Percentiles rank a stretch among this genome's conserved stretches.
These are phyloP conservation scores for Ophiostoma pallidulum DNA, from an alignment of 2,329 filamentous ascomycete species.

Conservation along the genomic window DNA sequence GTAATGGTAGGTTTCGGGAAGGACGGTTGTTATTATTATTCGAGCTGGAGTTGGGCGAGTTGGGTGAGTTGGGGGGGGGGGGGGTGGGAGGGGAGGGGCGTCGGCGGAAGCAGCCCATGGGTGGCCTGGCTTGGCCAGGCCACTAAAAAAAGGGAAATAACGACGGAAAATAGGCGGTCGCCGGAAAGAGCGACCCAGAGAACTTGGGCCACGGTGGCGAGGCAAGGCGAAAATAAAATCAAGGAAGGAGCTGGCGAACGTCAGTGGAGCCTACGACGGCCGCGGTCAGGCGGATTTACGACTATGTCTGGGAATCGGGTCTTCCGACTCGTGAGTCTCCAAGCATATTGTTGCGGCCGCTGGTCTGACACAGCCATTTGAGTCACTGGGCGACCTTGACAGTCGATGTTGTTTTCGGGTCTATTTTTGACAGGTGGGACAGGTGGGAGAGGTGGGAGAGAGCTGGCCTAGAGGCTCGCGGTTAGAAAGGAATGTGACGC, in stretches of 20 bases:
- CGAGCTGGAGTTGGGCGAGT: too few species aligned
- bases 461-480: not conserved
- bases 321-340: too few species aligned
- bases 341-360: too few species aligned
- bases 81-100: slow-evolving; percentile 1
- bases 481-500: not conserved
- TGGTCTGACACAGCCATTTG: too few species aligned
- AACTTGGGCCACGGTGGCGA: slow-evolving; percentile 8
- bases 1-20: slow-evolving; percentile 2
- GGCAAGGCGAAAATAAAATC: not conserved
- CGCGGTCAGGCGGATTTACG: not conserved
- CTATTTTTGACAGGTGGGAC: not conserved
- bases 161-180: not conserved
- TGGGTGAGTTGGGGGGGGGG: too few species aligned
- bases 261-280: not conserved
- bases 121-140: too few species aligned
- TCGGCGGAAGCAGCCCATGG: not conserved
- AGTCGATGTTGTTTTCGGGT: not conserved
- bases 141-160: not conserved
- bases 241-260: not conserved
- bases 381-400: too few species aligned
- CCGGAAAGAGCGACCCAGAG: slow-evolving; percentile 4
- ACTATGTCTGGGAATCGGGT: not conserved
- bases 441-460: not conserved
- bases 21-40: too few species aligned